phyloP scores from a whole-genome alignment of 805 yeast genomes.

The Metschnikowia peoriensis region DNA sequence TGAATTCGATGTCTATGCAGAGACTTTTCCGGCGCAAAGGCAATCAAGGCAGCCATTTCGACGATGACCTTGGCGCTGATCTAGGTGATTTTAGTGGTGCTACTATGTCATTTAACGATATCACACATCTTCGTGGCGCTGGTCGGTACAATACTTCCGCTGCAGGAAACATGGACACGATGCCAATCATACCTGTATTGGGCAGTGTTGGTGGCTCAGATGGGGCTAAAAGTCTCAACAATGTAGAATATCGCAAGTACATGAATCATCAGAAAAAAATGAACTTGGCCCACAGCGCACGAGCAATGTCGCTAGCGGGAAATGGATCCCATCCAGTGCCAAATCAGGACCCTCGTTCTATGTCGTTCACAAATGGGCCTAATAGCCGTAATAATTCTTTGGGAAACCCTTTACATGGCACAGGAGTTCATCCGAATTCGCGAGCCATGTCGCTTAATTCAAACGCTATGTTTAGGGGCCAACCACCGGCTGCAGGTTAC shows the following conservation, averaged over 20 bases:
- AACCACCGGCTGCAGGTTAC: background rate
- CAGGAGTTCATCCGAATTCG: slow-evolving; percentile 26
- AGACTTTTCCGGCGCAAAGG: slow-evolving; percentile 42
- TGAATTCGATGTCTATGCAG: slow-evolving; percentile 38
- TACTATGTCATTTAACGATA: slow-evolving; percentile 59
- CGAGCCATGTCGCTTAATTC: slow-evolving; percentile 46
- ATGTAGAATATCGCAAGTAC: slow-evolving; percentile 66
- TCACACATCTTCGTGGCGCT: slow-evolving; percentile 60
- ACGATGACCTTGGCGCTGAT: slow-evolving; percentile 39
- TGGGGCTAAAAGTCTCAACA: slow-evolving; percentile 36
- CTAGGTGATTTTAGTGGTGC: slow-evolving; percentile 30
- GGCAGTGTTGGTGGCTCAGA: slow-evolving; percentile 27
- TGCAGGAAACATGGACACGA: slow-evolving; percentile 46
- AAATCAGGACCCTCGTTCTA: slow-evolving; percentile 30
- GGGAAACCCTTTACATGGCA: slow-evolving; percentile 8
- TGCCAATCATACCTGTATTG: slow-evolving; percentile 75
- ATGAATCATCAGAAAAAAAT: slow-evolving; percentile 66
- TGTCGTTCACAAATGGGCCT: slow-evolving; percentile 21
- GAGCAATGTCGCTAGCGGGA: slow-evolving; percentile 42
- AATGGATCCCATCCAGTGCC: slow-evolving; percentile 31
- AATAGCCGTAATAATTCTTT: slow-evolving; percentile 27
- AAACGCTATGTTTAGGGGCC: slow-evolving; percentile 16
- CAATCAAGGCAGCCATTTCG: slow-evolving; percentile 28
- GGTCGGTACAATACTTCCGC: slow-evolving; percentile 52
- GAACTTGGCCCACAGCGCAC: slow-evolving; percentile 46